Conservation (phyloP, 495 filamentous ascomycete species). For the Penicillium ucsense region DNA sequence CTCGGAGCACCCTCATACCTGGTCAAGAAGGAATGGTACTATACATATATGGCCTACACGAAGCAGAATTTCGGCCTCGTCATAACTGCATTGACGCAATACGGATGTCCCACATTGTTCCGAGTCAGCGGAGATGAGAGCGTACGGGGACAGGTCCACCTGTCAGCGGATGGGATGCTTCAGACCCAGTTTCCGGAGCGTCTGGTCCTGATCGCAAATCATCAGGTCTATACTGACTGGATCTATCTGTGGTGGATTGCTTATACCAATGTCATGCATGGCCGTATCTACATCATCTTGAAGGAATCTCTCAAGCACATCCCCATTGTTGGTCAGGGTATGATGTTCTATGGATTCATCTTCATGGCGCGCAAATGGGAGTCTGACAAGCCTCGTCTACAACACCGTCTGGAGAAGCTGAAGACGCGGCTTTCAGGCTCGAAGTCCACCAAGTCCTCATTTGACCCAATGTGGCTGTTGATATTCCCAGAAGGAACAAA, state of each 20-base stretch:
- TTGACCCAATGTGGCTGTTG: constrained; percentile 63
- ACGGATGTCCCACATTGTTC: constrained; percentile 50
- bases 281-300: constrained; percentile 59
- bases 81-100: constrained; percentile 50
- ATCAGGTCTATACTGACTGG: constrained; percentile 66
- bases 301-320: constrained; percentile 61
- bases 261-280: constrained; percentile 56
- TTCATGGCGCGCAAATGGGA: constrained; percentile 62
- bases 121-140: constrained; percentile 53
- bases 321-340: constrained; percentile 52
- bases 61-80: constrained; percentile 55
- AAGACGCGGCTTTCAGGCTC: constrained; percentile 42
- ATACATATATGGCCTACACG: constrained; percentile 55
- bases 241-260: constrained; percentile 64
- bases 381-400: constrained; percentile 50
- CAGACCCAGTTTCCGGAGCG: constrained; percentile 50
- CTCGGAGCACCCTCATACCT: constrained; percentile 51
- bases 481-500: constrained; percentile 67
- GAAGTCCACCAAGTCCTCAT: constrained; percentile 33
- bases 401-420: constrained; percentile 50
- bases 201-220: constrained; percentile 55
- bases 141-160: constrained; percentile 46
- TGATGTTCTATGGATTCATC: constrained; percentile 62
- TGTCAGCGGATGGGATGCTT: constrained; percentile 44
- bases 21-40: constrained; percentile 49